Base-by-base conservation (phyloP, 139 green algal genomes). In the Raphidocelis subcapitata region DNA sequence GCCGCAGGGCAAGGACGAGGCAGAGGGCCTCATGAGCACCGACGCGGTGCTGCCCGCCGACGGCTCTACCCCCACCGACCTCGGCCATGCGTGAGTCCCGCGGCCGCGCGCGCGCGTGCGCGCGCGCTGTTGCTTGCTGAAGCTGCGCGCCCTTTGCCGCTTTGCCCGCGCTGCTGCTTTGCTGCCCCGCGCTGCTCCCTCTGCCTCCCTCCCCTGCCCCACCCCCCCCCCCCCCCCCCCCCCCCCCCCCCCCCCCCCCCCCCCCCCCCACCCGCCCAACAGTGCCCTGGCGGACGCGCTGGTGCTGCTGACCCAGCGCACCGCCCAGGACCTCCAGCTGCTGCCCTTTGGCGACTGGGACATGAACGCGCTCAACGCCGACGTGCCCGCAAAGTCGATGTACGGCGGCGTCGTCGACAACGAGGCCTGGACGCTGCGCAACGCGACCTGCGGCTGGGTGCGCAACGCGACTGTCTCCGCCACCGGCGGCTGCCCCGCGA, bases 331-430 rank as follows among this genome's bases (percentile, higher is more conserved):
- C 26, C 52, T 78, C 24, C 5, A 60, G 51, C 52, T 72, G 51
- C 51, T 78, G 24, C 72, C 72, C 24, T 78, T 51, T 67, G 72
- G 72, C 1, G 72, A 72, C 28, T 78, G 65, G 32, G 72, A 78
- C 49, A 55, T 16, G 20, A 36, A 61, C 3, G 47, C 28, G 44
- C 49, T 67, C 12, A n/a, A 49, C n/a, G 28, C 16, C 5, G 33
- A 73, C 21, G 36, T 78, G 18, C 72, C 72, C 20, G 23, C 57
- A 20, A 66, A 29, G 20, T 32, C 62, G n/a, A 52, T 78, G 51
- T 72, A 78, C 46, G 12, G 20, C 29, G 61, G 70, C 63, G 46
- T 54, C 59, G 3, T 15, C 3, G 23, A 69, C 21, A 46, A 33
- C 1, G 16, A 32, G 1, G 49, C 24, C 3, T n/a, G n/a, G n/a